Conservation (phyloP, 495 filamentous ascomycete genomes). For the Beverwykella pulmonaria region DNA sequence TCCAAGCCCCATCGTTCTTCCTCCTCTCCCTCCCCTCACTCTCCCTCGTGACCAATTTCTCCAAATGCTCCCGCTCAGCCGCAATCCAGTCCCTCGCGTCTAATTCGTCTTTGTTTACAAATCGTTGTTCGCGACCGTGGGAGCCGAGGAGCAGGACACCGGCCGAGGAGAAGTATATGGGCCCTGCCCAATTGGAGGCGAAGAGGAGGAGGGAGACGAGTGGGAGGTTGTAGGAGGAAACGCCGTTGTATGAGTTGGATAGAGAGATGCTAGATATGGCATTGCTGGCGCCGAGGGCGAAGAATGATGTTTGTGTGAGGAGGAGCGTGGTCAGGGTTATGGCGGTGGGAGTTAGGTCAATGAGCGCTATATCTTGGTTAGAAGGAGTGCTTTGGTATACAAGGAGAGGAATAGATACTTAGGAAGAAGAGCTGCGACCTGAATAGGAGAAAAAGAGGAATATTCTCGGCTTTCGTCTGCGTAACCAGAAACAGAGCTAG, state of each 20-base stretch:
- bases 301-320: constrained; percentile 65
- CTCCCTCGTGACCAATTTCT: constrained; percentile 3
- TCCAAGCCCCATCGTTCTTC: constrained; percentile 5
- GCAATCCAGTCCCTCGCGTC: constrained; percentile 26
- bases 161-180: constrained; percentile 80
- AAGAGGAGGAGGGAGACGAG: constrained; percentile 78
- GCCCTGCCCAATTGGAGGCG: constrained; percentile 85
- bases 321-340: constrained; percentile 41
- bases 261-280: constrained; percentile 79
- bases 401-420: constrained; percentile 47
- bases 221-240: constrained; percentile 58
- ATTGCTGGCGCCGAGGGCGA: constrained; percentile 88
- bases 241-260: constrained; percentile 51
- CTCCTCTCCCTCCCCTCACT: not conserved
- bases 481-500: constrained; percentile 80
- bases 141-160: constrained; percentile 56
- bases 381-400: constrained; percentile 34
- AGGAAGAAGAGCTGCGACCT: constrained; percentile 60
- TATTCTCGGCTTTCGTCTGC: constrained; percentile 78
- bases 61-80: constrained; percentile 16
- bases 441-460: constrained; percentile 80
- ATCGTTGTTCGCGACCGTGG: constrained; percentile 7
- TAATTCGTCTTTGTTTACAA: not conserved
- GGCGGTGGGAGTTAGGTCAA: constrained; percentile 26
- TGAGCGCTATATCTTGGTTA: constrained; percentile 2